Percentiles rank a stretch among this genome's conserved stretches.
These are phyloP conservation scores for Kwoniella shandongensis DNA, from an alignment of 768 basidiomycete genomes.

Conservation along the genomic window DNA sequence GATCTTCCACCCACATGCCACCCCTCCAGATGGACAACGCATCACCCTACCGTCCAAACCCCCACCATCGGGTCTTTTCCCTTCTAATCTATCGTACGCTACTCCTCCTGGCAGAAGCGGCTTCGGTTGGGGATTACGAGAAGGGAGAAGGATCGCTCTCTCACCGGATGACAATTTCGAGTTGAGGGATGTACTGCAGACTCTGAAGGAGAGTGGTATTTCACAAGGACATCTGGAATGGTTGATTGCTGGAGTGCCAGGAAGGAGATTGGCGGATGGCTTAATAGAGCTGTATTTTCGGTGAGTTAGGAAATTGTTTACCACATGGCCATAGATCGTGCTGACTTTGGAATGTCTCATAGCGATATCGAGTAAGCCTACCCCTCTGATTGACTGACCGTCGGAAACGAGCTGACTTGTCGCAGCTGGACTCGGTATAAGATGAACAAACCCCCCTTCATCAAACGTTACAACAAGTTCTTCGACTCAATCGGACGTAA, in stretches of 20 bases:
- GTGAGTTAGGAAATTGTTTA: background rate
- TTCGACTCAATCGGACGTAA: slow-evolving; percentile 50
- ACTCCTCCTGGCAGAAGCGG: slow-evolving; percentile 34
- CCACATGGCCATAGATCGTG: background rate
- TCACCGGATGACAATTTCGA: slow-evolving; percentile 41
- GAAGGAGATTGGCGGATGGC: slow-evolving; percentile 49
- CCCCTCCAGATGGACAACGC: slow-evolving; percentile 21
- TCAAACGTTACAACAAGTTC: slow-evolving; percentile 49
- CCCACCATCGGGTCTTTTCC: slow-evolving; percentile 44
- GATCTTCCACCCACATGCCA: slow-evolving; percentile 42
- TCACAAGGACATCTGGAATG: slow-evolving; percentile 50
- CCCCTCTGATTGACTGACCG: slow-evolving; percentile 3
- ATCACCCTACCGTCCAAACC: slow-evolving; percentile 34
- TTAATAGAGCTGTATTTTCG: slow-evolving; percentile 50
- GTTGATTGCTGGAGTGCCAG: slow-evolving; percentile 52
- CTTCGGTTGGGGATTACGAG: slow-evolving; percentile 45
- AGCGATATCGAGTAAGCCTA: slow-evolving; percentile 47
- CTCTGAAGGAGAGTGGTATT: slow-evolving; percentile 53
- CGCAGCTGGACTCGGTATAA: slow-evolving; percentile 55
- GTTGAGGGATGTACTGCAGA: slow-evolving; percentile 46
- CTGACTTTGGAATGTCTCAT: background rate
- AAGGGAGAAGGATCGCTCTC: slow-evolving; percentile 41
- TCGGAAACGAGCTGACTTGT: too few species aligned
- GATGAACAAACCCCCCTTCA: slow-evolving; percentile 52
- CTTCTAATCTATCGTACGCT: slow-evolving; percentile 25